Conservation (phyloP, 1,284 basidiomycete genomes). For the Meripilus lineatus region DNA sequence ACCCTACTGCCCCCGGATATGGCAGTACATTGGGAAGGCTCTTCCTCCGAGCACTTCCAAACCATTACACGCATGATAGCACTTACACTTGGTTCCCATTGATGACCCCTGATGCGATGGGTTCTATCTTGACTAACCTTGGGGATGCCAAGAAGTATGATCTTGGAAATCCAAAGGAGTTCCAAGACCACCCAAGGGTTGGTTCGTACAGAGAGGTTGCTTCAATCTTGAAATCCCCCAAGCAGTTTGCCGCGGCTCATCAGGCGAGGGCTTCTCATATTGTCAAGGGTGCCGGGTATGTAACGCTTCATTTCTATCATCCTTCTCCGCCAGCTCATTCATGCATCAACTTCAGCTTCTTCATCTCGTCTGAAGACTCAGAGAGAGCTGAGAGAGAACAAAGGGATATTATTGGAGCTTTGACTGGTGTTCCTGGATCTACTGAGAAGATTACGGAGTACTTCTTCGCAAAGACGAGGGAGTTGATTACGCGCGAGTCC, state of each 20-base stretch:
- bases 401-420: constrained; percentile 41
- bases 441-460: constrained; percentile 47
- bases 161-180: constrained; percentile 38
- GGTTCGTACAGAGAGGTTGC: constrained; percentile 47
- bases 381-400: constrained; percentile 40
- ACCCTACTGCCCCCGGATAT: constrained; percentile 60
- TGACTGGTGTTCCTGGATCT: constrained; percentile 42
- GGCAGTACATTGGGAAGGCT: constrained; percentile 74
- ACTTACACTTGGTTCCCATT: constrained; percentile 85
- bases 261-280: constrained; percentile 44
- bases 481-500: constrained; percentile 48
- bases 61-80: constrained; percentile 64
- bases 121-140: constrained; percentile 49
- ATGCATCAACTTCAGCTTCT: constrained; percentile 33
- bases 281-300: constrained; percentile 55
- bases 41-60: constrained; percentile 68
- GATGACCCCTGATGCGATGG: constrained; percentile 71
- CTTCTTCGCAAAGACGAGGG: constrained; percentile 58
- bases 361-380: constrained; percentile 47
- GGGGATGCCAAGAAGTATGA: constrained; percentile 50
- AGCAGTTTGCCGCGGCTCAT: constrained; percentile 45
- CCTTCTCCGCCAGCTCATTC: neutral
- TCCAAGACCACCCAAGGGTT: constrained; percentile 27
- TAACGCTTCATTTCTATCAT: neutral
- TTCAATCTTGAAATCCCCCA: constrained; percentile 44